Base-by-base conservation (phyloP, 2,329 filamentous ascomycete genomes). In the Sclerotinia trifoliorum region DNA sequence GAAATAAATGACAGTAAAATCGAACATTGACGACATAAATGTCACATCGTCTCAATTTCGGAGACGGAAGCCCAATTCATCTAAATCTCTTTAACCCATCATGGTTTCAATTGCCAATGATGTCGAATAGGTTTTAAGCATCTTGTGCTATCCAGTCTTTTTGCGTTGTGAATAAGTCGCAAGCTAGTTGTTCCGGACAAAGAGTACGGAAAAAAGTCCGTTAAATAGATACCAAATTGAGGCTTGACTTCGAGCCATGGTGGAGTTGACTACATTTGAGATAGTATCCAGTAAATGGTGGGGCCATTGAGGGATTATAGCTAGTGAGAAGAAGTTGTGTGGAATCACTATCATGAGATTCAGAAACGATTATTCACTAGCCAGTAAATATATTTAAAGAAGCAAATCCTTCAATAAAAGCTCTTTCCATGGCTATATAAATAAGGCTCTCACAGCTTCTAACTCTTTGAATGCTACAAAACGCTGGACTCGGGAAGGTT, bases 351-450 rank as follows among this genome's bases (percentile, higher is more conserved):
- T 17, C 11, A 26, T 15, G 6, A 1, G 10, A 35, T 42, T n/a
- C 15, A 17, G 5, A 24, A 8, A 13, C 0, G 19, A 6, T 4
- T 17, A 57, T 57, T 58, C 55, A 44, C 55, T 58, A 11, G 1
- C 15, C 42, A 49, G 10, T 13, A 24, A n/a, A 39, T 13, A 1
- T 19, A 42, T 42, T 1, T 24, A 11, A 8, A 1, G 10, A 5
- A 58, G 6, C 2, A 58, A 5, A 6, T 5, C 15, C 42, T 19
- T 8, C 7, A 1, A 1, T 2, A 2, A 0, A 26, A 24, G 2
- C 17, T 24, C 1, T 19, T 44, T 24, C 15, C 7, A 19, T 5
- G 13, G 55, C 15, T 58, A 26, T 42, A 42, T 44, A 11, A 26
- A n/a, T 49, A 11, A 11, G 4, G 21, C 21, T 13, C 3, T 10